Percentiles rank a stretch among this genome's conserved stretches.
These are phyloP conservation scores for Acacia acuminata DNA, from an alignment of 306 rosid genomes.

Conservation along the genomic window DNA sequence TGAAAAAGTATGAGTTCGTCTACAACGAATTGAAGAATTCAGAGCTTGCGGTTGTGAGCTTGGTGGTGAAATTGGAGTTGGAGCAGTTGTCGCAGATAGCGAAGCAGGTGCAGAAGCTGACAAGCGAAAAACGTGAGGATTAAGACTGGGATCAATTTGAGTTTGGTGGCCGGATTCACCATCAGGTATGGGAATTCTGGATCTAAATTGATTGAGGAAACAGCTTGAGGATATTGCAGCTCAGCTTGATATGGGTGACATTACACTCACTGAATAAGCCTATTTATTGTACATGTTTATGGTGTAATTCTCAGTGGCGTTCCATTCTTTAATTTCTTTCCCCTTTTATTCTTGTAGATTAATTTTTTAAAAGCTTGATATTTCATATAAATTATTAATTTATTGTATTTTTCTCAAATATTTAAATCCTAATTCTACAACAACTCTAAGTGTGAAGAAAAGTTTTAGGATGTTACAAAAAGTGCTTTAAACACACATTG, in stretches of 20 bases:
- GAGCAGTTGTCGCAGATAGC: conserved; percentile 92
- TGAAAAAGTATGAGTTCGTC: conserved; percentile 63
- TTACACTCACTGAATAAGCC: conserved; percentile 41
- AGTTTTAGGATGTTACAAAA: too few species aligned
- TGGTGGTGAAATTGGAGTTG: conserved; percentile 81
- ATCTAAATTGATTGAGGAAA: conserved; percentile 81
- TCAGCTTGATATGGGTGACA: conserved; percentile 77
- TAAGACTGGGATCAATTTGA: conserved; percentile 66
- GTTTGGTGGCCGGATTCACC: conserved; percentile 75
- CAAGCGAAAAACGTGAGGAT: conserved; percentile 78
- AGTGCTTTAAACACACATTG: too few species aligned
- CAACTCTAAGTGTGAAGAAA: too few species aligned
- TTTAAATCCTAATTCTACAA: too few species aligned
- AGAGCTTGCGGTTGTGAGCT: conserved; percentile 73
- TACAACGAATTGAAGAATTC: conserved; percentile 67
- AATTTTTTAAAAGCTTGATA: too few species aligned
- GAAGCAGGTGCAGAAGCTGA: conserved; percentile 92
- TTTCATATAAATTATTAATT: too few species aligned
- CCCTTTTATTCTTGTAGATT: not conserved
- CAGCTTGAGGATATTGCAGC: conserved; percentile 88
- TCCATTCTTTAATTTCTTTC: not conserved
- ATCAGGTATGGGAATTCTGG: conserved; percentile 65
- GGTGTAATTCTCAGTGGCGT: not conserved
- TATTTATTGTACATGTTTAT: not conserved
- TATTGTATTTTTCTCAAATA: too few species aligned